Percentiles rank a stretch among this genome's conserved stretches.
phyloP scores from a whole-genome alignment of 1,284 basidiomycete species.

The Cutaneotrichosporon sp. region DNA sequence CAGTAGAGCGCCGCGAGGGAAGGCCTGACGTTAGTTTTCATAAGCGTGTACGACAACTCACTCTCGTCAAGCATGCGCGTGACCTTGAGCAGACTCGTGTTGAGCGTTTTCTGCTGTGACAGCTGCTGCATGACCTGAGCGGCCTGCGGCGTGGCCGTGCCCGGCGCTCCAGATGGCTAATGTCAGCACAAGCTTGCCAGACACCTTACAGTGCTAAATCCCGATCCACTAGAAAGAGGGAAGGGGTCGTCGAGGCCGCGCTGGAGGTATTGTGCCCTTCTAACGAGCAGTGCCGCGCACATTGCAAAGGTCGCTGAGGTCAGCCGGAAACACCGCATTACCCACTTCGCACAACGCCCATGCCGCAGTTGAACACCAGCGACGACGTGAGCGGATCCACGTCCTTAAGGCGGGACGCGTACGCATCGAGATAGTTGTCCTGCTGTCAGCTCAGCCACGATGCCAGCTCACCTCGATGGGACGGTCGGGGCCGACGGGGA shows the following conservation, averaged over 20 bases:
- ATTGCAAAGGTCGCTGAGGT: slow-evolving; percentile 82
- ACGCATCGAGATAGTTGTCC: slow-evolving; percentile 93
- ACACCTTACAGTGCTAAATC: slow-evolving; percentile 38
- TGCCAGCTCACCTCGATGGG: slow-evolving; percentile 64
- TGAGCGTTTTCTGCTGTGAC: slow-evolving; percentile 75
- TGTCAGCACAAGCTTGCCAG: neutral
- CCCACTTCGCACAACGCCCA: slow-evolving; percentile 81
- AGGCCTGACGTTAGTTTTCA: slow-evolving; percentile 25
- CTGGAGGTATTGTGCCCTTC: slow-evolving; percentile 78
- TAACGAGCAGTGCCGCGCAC: slow-evolving; percentile 84
- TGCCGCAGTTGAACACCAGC: slow-evolving; percentile 93
- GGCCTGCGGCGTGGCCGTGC: slow-evolving; percentile 29
- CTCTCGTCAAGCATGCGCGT: slow-evolving; percentile 70
- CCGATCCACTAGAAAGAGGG: slow-evolving; percentile 34
- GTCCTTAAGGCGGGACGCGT: slow-evolving; percentile 72
- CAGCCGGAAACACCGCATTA: neutral
- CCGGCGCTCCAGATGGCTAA: slow-evolving; percentile 1
- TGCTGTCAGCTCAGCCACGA: slow-evolving; percentile 36
- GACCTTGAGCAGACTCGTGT: slow-evolving; percentile 71
- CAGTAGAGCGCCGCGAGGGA: slow-evolving; percentile 51
- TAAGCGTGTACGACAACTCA: slow-evolving; percentile 14
- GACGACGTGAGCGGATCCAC: slow-evolving; percentile 76
- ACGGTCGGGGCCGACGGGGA: slow-evolving; percentile 85
- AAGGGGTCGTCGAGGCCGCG: slow-evolving; percentile 73
- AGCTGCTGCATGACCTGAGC: slow-evolving; percentile 56